Evolutionary conservation across 2,329 filamentous ascomycete species (phyloP).

Genomic region (Clonostachys byssicola): DNA sequence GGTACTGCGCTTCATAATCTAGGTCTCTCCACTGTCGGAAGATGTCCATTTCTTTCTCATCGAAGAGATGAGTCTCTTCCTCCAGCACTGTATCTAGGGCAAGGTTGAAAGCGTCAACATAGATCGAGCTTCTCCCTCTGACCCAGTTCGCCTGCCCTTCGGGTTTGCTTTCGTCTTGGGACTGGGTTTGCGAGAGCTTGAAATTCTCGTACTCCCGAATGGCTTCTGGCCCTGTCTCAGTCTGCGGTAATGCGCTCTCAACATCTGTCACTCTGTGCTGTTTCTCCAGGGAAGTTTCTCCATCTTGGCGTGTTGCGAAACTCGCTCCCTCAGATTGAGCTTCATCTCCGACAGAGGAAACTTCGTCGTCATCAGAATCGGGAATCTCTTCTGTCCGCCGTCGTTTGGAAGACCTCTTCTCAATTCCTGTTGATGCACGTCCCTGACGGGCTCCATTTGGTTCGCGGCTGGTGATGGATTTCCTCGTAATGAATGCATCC

Average conservation of each 20-base stretch:
- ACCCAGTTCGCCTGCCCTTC: conserved; percentile 56
- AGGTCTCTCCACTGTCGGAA: conserved; percentile 73
- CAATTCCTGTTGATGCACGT: neutral
- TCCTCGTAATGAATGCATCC: conserved; percentile 30
- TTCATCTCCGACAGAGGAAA: conserved; percentile 7
- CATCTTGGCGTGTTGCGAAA: conserved; percentile 7
- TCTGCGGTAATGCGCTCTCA: conserved; percentile 59
- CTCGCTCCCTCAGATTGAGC: conserved; percentile 8
- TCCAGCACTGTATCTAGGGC: conserved; percentile 85
- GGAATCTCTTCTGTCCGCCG: conserved; percentile 13
- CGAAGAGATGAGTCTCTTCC: conserved; percentile 85
- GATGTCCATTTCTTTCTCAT: conserved; percentile 70
- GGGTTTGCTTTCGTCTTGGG: conserved; percentile 27
- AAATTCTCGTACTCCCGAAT: conserved; percentile 77
- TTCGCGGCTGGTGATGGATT: conserved; percentile 8
- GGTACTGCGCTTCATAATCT: conserved; percentile 82
- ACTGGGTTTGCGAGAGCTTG: conserved; percentile 40
- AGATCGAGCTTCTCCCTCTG: conserved; percentile 81
- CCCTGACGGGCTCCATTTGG: conserved; percentile 2
- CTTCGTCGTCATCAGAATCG: conserved; percentile 6
- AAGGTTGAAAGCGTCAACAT: conserved; percentile 95
- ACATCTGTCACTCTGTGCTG: conserved; percentile 12
- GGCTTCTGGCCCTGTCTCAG: conserved; percentile 64
- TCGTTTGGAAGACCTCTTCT: conserved; percentile 18
- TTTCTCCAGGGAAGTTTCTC: neutral